Percentiles rank a stretch among this genome's conserved stretches.
These are phyloP conservation scores for Cyclostephanos tholiformis DNA, from an alignment of 108 stramenopile genomes.

Conservation along the genomic window DNA sequence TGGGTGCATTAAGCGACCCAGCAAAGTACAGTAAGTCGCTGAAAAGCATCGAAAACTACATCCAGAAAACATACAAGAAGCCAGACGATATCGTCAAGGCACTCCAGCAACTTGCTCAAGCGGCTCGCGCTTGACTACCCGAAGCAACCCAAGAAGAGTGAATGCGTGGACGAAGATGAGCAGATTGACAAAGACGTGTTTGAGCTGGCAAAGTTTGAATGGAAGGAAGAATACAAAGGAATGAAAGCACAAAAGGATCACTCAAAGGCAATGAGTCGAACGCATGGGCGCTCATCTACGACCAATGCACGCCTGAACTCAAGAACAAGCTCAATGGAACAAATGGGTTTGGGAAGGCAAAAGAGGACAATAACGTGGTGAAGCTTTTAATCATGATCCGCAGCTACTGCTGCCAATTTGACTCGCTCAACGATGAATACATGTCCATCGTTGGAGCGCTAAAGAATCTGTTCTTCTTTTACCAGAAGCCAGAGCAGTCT, in stretches of 20 bases:
- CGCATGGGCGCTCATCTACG: slow-evolving; percentile 12
- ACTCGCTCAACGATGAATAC: neutral
- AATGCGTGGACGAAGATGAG: no score
- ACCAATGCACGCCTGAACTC: slow-evolving; percentile 2
- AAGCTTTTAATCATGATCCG: slow-evolving; percentile 8
- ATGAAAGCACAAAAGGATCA: neutral
- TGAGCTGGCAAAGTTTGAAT: neutral
- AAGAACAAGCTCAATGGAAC: slow-evolving; percentile 1
- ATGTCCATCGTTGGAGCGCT: neutral
- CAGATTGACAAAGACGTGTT: neutral
- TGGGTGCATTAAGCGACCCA: no score
- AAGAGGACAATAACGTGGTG: neutral
- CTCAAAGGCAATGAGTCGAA: neutral
- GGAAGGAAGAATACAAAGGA: neutral
- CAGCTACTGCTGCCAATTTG: no score
- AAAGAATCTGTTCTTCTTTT: neutral
- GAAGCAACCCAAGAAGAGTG: no score
- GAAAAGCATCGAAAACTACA: neutral
- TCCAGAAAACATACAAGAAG: neutral
- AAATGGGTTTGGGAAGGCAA: neutral
- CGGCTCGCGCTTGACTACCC: neutral
- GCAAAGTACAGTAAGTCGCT: no score
- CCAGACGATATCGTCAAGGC: neutral
- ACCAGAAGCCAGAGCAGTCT: no score
- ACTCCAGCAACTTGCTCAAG: neutral